These are phyloP conservation scores for Plectosphaerella sp. DNA, from an alignment of 2,329 filamentous ascomycete genomes.

Conservation along the genomic window DNA sequence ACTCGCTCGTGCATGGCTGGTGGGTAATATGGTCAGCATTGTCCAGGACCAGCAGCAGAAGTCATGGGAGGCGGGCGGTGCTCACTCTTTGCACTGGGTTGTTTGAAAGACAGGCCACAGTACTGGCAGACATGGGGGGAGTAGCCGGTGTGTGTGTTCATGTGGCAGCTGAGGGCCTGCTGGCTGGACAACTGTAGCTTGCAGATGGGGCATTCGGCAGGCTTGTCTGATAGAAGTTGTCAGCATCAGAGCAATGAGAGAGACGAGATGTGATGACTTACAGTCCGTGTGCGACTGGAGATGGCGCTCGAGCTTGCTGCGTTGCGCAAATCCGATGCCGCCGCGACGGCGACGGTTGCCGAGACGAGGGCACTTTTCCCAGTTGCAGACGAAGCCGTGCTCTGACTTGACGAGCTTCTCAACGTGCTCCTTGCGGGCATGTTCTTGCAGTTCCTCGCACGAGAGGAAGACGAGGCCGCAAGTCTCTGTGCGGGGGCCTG, in stretches of 20 bases:
- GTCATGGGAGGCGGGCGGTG: conserved; percentile 7
- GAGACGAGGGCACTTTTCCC: conserved; percentile 48
- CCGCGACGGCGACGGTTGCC: conserved; percentile 20
- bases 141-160: conserved; percentile 61
- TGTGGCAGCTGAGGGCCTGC: conserved; percentile 64
- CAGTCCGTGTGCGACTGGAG: conserved; percentile 62
- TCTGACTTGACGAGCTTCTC: conserved; percentile 36
- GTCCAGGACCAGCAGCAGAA: neutral
- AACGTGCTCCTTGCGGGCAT: conserved; percentile 48
- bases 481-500: too few relatives aligned
- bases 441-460: conserved; percentile 45
- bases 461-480: too few relatives aligned
- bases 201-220: conserved; percentile 52
- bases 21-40: neutral
- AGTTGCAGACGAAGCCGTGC: conserved; percentile 48
- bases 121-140: conserved; percentile 57
- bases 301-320: conserved; percentile 61
- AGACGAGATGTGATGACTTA: conserved; percentile 29
- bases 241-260: conserved; percentile 15
- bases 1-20: conserved; percentile 63
- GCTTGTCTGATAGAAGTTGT: conserved; percentile 44
- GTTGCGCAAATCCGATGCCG: conserved; percentile 44
- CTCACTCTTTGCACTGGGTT: conserved; percentile 63
- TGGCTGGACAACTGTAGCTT: conserved; percentile 58
- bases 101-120: conserved; percentile 58